A percentile compares a stretch with the other conserved stretches of the same genome.
Conservation (phyloP, 371 early-diverging fungal species). For the Saksenaea oblongispora region DNA sequence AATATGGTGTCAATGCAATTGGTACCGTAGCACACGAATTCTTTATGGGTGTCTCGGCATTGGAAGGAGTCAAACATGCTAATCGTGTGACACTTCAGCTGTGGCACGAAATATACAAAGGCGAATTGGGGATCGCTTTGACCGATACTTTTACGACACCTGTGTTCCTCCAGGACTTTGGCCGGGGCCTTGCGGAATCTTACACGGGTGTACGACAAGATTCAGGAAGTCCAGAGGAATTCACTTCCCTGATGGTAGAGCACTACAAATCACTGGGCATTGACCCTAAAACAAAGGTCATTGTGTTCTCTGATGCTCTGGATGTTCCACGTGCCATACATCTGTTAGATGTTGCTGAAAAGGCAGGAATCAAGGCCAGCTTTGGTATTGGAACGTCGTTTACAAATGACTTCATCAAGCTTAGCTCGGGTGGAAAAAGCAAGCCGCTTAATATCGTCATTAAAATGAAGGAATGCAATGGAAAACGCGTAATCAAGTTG, state of each 20-base stretch:
- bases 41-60: slow-evolving; percentile 77
- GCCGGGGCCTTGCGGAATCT: slow-evolving; percentile 47
- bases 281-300: slow-evolving; percentile 60
- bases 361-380: slow-evolving; percentile 52
- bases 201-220: slow-evolving; percentile 76
- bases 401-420: slow-evolving; percentile 68
- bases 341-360: slow-evolving; percentile 47
- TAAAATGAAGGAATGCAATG: slow-evolving; percentile 65
- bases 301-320: slow-evolving; percentile 76
- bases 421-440: slow-evolving; percentile 39
- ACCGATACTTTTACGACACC: slow-evolving; percentile 77
- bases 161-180: slow-evolving; percentile 67
- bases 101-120: slow-evolving; percentile 65
- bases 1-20: slow-evolving; percentile 60
- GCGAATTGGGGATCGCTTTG: slow-evolving; percentile 64
- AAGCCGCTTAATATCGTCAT: slow-evolving; percentile 76
- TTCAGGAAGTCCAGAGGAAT: slow-evolving; percentile 67
- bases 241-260: slow-evolving; percentile 51
- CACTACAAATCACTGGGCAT: slow-evolving; percentile 63
- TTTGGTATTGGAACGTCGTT: slow-evolving; percentile 83
- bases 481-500: slow-evolving; percentile 68
- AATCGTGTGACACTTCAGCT: slow-evolving; percentile 61
- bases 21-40: slow-evolving; percentile 83
- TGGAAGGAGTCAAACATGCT: slow-evolving; percentile 62
- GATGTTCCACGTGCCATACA: slow-evolving; percentile 53